Percentiles rank a stretch among this genome's conserved stretches.
Evolutionary conservation across 192 early-diverging fungal genomes (phyloP).

Genomic region (Podila horticola): DNA sequence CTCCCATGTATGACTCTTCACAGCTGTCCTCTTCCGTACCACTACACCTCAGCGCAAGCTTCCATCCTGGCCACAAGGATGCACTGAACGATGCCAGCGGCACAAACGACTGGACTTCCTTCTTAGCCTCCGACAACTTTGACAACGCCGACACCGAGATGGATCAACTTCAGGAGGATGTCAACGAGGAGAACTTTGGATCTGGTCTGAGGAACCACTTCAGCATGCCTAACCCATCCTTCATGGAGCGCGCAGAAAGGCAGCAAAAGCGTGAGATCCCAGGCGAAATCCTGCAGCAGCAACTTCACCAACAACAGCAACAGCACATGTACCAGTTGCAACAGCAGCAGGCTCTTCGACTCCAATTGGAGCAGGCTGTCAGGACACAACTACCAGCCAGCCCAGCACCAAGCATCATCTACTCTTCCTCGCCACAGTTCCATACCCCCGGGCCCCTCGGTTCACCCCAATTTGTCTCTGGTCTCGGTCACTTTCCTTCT

Average conservation of each 20-base stretch:
- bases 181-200: slow-evolving; percentile 45
- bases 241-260: slow-evolving; percentile 45
- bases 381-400: slow-evolving; percentile 41
- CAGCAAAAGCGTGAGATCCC: slow-evolving; percentile 42
- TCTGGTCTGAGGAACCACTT: slow-evolving; percentile 27
- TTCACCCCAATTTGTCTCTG: slow-evolving; percentile 24
- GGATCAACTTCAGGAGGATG: slow-evolving; percentile 36
- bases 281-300: slow-evolving; percentile 5
- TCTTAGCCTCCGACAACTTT: slow-evolving; percentile 25
- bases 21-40: slow-evolving; percentile 5
- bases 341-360: slow-evolving; percentile 31
- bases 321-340: slow-evolving; percentile 26
- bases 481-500: slow-evolving; percentile 16
- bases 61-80: slow-evolving; percentile 37
- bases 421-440: slow-evolving; percentile 18
- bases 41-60: neutral
- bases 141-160: slow-evolving; percentile 26
- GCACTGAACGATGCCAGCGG: slow-evolving; percentile 11
- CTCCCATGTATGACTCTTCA: neutral
- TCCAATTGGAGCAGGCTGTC: slow-evolving; percentile 34
- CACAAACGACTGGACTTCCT: slow-evolving; percentile 33
- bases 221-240: slow-evolving; percentile 43
- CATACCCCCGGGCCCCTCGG: neutral
- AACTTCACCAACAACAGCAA: neutral
- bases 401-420: slow-evolving; percentile 18